Percentiles rank a stretch among this genome's conserved stretches.
phyloP scores from a whole-genome alignment of 2,329 filamentous ascomycete species.

The Trichothecium sympodiale region DNA sequence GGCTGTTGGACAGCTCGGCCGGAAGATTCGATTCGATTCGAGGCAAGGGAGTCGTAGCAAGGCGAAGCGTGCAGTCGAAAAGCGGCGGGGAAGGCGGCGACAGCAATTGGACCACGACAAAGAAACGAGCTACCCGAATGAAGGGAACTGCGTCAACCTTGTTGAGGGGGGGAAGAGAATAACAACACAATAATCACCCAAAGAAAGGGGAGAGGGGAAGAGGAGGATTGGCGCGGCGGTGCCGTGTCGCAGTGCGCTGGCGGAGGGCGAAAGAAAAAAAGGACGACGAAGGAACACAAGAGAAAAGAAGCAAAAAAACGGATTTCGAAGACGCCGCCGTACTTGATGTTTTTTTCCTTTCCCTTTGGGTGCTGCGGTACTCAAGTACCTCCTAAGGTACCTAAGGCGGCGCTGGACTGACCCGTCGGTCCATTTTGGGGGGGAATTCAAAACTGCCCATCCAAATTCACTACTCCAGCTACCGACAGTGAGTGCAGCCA shows the following conservation, averaged over 20 bases:
- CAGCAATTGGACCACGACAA: too few relatives aligned
- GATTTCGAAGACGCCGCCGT: neutral
- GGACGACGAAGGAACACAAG: conserved; percentile 5
- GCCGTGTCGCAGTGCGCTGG: conserved; percentile 15
- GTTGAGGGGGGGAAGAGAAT: neutral
- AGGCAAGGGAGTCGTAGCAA: conserved; percentile 2
- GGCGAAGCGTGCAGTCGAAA: conserved; percentile 1
- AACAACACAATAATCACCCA: conserved; percentile 3
- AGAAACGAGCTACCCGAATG: too few relatives aligned
- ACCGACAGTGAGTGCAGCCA: too few relatives aligned
- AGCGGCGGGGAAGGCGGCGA: neutral
- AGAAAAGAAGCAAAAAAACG: conserved; percentile 2
- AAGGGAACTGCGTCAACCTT: too few relatives aligned
- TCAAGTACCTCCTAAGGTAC: too few relatives aligned
- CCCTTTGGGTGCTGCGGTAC: too few relatives aligned
- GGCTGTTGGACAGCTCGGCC: too few relatives aligned
- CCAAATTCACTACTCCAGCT: too few relatives aligned
- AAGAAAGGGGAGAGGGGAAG: conserved; percentile 5
- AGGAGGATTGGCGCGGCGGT: conserved; percentile 32
- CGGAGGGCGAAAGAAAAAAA: conserved; percentile 1
- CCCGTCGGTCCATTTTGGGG: too few relatives aligned
- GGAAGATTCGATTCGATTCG: too few relatives aligned
- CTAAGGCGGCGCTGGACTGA: too few relatives aligned
- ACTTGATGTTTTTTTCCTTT: conserved; percentile 1
- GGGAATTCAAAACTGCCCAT: too few relatives aligned